Evolutionary conservation across 805 yeast genomes (phyloP).

Genomic region (Ogataea glucozyma): DNA sequence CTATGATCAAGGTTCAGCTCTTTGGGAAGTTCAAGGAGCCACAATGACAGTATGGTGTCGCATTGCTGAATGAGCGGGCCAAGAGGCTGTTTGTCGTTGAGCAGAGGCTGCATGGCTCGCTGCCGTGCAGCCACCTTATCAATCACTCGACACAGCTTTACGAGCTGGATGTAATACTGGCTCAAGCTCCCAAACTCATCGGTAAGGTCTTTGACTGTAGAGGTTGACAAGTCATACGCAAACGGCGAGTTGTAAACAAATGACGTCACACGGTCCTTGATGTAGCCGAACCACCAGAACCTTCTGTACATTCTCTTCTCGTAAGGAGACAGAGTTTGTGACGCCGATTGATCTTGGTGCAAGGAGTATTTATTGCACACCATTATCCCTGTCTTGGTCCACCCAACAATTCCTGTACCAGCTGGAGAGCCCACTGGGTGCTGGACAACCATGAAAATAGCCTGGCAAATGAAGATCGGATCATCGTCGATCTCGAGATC

Average conservation of each 20-base stretch:
- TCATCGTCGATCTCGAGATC: conserved; percentile 68
- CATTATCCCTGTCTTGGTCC: conserved; percentile 72
- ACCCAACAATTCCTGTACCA: conserved; percentile 46
- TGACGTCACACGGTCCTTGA: conserved; percentile 62
- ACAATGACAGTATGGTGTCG: background rate
- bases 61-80: background rate
- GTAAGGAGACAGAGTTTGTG: background rate
- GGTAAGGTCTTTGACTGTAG: conserved; percentile 75
- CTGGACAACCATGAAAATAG: conserved; percentile 37
- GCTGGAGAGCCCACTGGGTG: conserved; percentile 44
- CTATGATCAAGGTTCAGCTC: conserved; percentile 44
- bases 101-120: background rate
- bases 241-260: conserved; percentile 64
- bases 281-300: conserved; percentile 71
- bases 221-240: conserved; percentile 64
- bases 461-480: conserved; percentile 55
- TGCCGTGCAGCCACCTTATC: background rate
- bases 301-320: conserved; percentile 51
- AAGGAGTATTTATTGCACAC: conserved; percentile 38
- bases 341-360: conserved; percentile 44
- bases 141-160: background rate
- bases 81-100: background rate
- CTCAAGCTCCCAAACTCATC: conserved; percentile 26
- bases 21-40: background rate
- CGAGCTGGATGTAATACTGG: background rate